Percentiles rank a stretch among this genome's conserved stretches.
Conservation (phyloP, 202 grass and related monocot genomes). For the Alloteropsis angusta region DNA sequence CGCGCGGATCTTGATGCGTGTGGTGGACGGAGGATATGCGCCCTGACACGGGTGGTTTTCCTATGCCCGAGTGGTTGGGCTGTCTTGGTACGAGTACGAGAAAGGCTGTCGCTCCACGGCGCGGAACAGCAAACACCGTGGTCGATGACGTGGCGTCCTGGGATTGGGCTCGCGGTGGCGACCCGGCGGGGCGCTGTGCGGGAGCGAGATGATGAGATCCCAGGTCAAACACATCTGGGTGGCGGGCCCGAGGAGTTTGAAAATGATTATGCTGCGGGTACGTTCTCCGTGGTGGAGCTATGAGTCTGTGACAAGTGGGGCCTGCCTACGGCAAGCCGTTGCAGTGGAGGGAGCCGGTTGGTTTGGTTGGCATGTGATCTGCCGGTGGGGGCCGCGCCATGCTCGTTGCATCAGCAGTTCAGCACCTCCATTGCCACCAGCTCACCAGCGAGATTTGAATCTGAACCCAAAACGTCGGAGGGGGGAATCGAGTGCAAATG, state of each 20-base stretch:
- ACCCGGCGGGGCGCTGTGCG: background rate
- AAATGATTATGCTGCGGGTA: constrained; percentile 19
- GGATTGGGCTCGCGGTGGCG: background rate
- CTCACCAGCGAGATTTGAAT: constrained; percentile 22
- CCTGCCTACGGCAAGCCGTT: background rate
- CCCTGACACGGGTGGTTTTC: background rate
- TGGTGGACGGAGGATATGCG: background rate
- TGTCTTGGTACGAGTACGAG: background rate
- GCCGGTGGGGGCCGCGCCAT: background rate
- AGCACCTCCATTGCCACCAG: background rate
- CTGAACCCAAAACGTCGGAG: background rate
- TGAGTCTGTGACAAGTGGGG: constrained; percentile 25
- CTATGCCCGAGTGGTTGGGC: background rate
- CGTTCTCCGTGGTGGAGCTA: background rate
- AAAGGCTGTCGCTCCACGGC: background rate
- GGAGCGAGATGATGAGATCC: background rate
- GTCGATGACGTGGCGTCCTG: background rate
- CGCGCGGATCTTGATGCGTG: constrained; percentile 22
- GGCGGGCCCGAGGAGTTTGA: background rate
- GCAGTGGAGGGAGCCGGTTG: background rate
- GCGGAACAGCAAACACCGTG: background rate
- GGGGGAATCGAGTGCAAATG: background rate
- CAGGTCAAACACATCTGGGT: constrained; percentile 22
- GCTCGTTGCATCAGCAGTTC: background rate
- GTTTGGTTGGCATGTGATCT: background rate